These are phyloP conservation scores for Trichoderma harzianum DNA, from an alignment of 2,329 filamentous ascomycete genomes.

Conservation along the genomic window DNA sequence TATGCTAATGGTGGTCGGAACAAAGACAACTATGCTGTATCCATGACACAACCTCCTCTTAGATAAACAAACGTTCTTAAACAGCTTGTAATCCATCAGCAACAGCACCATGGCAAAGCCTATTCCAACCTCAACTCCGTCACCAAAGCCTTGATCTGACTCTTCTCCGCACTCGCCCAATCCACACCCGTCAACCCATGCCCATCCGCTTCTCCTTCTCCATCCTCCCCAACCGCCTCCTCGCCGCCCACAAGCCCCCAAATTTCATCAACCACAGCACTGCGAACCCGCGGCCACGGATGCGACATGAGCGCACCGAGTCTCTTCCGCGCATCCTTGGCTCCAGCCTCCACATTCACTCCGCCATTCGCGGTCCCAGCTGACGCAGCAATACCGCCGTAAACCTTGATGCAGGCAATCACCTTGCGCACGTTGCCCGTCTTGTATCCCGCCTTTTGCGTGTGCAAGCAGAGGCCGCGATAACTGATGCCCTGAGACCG, in stretches of 20 bases:
- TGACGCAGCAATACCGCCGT: constrained; percentile 61
- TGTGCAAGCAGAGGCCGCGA: constrained; percentile 62
- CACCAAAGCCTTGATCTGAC: constrained; percentile 41
- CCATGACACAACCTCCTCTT: background rate
- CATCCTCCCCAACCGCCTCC: constrained; percentile 19
- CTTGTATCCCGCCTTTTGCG: constrained; percentile 79
- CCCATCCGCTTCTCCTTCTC: constrained; percentile 26
- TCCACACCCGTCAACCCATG: constrained; percentile 50
- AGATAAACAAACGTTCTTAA: too few relatives aligned
- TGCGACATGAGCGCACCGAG: constrained; percentile 72
- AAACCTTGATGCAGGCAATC: constrained; percentile 75
- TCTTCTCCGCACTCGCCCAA: constrained; percentile 54
- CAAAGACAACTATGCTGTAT: background rate
- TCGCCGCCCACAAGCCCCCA: constrained; percentile 44
- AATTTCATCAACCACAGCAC: constrained; percentile 57
- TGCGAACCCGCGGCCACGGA: constrained; percentile 73
- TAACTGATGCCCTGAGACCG: constrained; percentile 38
- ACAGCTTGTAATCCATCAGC: background rate
- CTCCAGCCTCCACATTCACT: constrained; percentile 27
- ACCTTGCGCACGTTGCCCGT: constrained; percentile 79
- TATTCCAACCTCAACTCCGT: constrained; percentile 41
- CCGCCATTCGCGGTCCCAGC: constrained; percentile 36
- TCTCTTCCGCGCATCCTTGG: constrained; percentile 60
- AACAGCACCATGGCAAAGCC: background rate
- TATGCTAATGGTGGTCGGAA: background rate